Conservation (phyloP, 2,329 filamentous ascomycete species). For the Sporothrix inflata region DNA sequence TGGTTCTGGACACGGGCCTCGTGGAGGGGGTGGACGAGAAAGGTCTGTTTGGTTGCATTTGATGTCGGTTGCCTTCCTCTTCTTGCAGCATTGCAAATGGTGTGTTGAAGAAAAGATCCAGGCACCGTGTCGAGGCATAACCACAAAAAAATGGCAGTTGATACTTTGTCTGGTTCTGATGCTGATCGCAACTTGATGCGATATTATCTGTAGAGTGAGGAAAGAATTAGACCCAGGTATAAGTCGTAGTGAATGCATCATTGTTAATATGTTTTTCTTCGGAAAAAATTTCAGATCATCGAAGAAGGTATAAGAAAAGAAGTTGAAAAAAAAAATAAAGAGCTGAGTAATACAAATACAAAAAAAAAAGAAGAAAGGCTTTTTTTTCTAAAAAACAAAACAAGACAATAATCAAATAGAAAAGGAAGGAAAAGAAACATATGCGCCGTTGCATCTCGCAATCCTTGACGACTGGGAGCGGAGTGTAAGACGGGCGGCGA, state of each 20-base stretch:
- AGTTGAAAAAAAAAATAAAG: too few species aligned
- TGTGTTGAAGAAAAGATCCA: neutral
- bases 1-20: slow-evolving; percentile 24
- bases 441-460: neutral
- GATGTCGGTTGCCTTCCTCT: neutral
- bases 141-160: neutral
- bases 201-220: too few species aligned
- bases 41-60: neutral
- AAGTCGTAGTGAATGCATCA: too few species aligned
- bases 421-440: neutral
- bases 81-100: neutral
- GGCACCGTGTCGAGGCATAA: neutral
- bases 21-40: neutral
- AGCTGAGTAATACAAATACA: too few species aligned
- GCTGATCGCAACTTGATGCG: neutral
- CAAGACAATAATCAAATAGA: too few species aligned
- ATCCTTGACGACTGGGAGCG: neutral
- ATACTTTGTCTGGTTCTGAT: neutral
- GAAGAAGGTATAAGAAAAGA: too few species aligned
- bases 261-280: too few species aligned
- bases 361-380: too few species aligned
- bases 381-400: too few species aligned
- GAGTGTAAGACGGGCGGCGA: neutral
- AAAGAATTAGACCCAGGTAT: too few species aligned
- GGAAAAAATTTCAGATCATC: too few species aligned